Base-by-base conservation (phyloP, 257 asterid genomes). In the Misopates orontium region DNA sequence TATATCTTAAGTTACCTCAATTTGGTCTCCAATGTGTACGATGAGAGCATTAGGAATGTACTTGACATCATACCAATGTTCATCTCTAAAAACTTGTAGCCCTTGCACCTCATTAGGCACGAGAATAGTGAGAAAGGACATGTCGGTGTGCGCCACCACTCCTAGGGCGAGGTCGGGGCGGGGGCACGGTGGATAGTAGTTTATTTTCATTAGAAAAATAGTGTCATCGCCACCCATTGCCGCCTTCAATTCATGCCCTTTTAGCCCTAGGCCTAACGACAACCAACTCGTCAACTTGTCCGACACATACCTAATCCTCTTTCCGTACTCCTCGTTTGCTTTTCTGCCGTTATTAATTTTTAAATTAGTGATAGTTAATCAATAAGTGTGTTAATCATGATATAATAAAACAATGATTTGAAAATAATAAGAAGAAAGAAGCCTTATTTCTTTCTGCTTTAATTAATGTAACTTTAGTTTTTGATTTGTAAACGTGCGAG, bases 161-260 rank as follows among this genome's bases (percentile, higher is more conserved):
- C 98, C 98, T 1, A 89, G 91, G 48, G 88, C 94, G 14, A 88
- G 78, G 70, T 91, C 98, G 0, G 98, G 95, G 10, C 88, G 80
- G 51, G 98, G 96, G 24, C 98, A 91, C 22, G 96, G 95, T 12
- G 98, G 98, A 47, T 91, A 91, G 28, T 85, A 91, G 70, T 91
- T 89, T 64, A 91, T 88, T 63, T 91, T 91, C 85, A 91, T 56
- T 15, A 88, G n/a, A 23, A 68, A 82, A 18, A 66, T n/a, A 4
- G 75, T 42, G 21, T 86, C 90, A 13, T 83, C 95, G 0, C 95
- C 88, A 0, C 95, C 96, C 39, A 75, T 67, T 0, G 85, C 88
- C 39, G 59, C 80, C 78, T 74, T 78, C 62, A 91, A 17, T 55
- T 76, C 87, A 17, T 70, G 70, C 67, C 68, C 84, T 60, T 79